A percentile compares a stretch with the other conserved stretches of the same genome.
Conservation (phyloP, 208 protist genomes). For the Leishmania martiniquensis region DNA sequence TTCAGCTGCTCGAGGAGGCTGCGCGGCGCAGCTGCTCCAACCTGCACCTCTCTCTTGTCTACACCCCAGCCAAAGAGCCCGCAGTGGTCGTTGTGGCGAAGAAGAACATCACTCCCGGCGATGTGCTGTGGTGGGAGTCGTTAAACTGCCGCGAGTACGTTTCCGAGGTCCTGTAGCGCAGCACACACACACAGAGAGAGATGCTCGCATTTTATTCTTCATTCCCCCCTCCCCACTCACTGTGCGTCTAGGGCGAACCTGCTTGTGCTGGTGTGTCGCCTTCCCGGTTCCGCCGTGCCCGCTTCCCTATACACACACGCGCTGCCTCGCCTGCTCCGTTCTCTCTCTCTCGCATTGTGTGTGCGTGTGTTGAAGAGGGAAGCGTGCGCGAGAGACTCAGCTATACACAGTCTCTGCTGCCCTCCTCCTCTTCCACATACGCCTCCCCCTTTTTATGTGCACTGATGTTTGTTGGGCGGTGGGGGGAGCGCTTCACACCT, state of each 20-base stretch:
- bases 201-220: background rate
- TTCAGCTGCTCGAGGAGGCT: slow-evolving; percentile 32
- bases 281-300: background rate
- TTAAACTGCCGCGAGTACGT: slow-evolving; percentile 25
- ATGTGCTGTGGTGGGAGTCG: slow-evolving; percentile 35
- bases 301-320: background rate
- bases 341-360: background rate
- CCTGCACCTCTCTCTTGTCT: slow-evolving; percentile 18
- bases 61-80: slow-evolving; percentile 14
- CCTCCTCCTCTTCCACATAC: background rate
- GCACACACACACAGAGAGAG: background rate
- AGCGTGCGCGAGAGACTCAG: background rate
- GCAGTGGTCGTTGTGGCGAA: slow-evolving; percentile 25
- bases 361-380: background rate
- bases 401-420: background rate
- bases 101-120: slow-evolving; percentile 22
- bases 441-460: background rate
- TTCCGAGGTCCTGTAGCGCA: slow-evolving; percentile 10
- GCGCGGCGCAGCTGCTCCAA: slow-evolving; percentile 26
- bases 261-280: background rate
- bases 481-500: too few relatives aligned
- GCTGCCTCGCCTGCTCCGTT: background rate
- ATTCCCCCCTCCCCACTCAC: too few relatives aligned
- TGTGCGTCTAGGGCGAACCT: background rate
- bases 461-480: background rate